A percentile compares a stretch with the other conserved stretches of the same genome.
phyloP scores from a whole-genome alignment of 2,329 filamentous ascomycete genomes.

The Pseudopyricularia cyperi region DNA sequence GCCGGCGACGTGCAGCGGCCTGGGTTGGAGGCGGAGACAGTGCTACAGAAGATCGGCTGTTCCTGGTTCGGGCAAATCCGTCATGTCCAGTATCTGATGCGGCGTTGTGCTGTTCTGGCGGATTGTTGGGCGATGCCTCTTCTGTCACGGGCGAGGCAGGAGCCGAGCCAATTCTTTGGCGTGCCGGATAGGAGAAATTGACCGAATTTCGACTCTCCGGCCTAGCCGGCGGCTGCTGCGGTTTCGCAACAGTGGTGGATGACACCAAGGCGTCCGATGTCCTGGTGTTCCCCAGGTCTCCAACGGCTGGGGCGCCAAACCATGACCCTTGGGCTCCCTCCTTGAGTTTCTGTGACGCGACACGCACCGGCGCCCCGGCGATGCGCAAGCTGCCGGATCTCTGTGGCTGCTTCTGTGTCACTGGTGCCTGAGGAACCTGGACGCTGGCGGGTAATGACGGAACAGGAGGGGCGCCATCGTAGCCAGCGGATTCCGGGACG shows the following conservation, averaged over 20 bases:
- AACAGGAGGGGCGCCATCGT: not conserved
- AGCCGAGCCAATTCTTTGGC: slow-evolving; percentile 26
- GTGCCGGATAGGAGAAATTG: slow-evolving; percentile 46
- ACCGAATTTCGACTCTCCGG: slow-evolving; percentile 37
- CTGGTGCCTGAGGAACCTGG: slow-evolving; percentile 1
- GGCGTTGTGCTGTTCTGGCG: slow-evolving; percentile 2
- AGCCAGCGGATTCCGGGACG: slow-evolving; percentile 46
- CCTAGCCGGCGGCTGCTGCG: slow-evolving; percentile 21
- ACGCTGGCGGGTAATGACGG: not conserved
- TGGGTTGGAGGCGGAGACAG: slow-evolving; percentile 12
- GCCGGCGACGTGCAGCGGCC: slow-evolving; percentile 11
- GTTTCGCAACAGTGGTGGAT: slow-evolving; percentile 10
- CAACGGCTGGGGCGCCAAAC: slow-evolving; percentile 31
- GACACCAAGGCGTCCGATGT: slow-evolving; percentile 27
- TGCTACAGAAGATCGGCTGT: slow-evolving; percentile 7
- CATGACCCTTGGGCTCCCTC: slow-evolving; percentile 29
- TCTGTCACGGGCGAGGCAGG: slow-evolving; percentile 10
- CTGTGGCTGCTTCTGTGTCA: slow-evolving; percentile 8
- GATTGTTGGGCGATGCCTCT: not conserved
- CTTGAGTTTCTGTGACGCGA: slow-evolving; percentile 37
- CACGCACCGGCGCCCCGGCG: slow-evolving; percentile 29
- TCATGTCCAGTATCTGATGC: slow-evolving; percentile 1
- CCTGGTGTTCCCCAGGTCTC: slow-evolving; percentile 30
- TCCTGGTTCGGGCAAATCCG: slow-evolving; percentile 1
- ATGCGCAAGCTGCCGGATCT: slow-evolving; percentile 24